phyloP scores from a whole-genome alignment of 352 stramenopile genomes.

The Pythium rhizo-oryzae region DNA sequence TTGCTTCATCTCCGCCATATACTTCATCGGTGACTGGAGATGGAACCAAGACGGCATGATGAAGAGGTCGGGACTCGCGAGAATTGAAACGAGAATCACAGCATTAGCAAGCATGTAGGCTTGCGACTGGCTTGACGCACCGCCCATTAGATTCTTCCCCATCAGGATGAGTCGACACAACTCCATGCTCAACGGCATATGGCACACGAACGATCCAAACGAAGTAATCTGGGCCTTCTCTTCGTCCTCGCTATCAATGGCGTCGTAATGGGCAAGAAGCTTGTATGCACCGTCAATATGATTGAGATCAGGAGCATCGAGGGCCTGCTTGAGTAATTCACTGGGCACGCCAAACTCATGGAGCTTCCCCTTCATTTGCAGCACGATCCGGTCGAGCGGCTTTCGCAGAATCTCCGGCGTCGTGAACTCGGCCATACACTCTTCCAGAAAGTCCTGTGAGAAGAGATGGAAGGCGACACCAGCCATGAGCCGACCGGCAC shows the following conservation, averaged over 20 bases:
- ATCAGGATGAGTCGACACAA: constrained; percentile 78
- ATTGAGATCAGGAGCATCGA: constrained; percentile 66
- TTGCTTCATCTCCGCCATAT: constrained; percentile 78
- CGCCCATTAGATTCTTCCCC: constrained; percentile 32
- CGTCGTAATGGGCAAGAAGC: constrained; percentile 64
- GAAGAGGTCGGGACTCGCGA: constrained; percentile 74
- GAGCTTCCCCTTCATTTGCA: constrained; percentile 78
- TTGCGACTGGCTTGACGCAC: constrained; percentile 3
- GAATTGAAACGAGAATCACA: constrained; percentile 68
- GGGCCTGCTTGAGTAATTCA: constrained; percentile 60
- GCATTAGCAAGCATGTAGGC: constrained; percentile 40
- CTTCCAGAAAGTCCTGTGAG: constrained; percentile 58
- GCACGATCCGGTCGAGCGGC: constrained; percentile 76
- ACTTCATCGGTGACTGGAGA: constrained; percentile 54
- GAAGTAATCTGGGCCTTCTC: constrained; percentile 59
- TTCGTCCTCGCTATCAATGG: constrained; percentile 66
- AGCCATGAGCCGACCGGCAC: constrained; percentile 93
- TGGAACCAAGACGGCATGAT: constrained; percentile 85
- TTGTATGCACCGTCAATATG: constrained; percentile 84
- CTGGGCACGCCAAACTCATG: constrained; percentile 73
- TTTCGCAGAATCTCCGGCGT: constrained; percentile 84
- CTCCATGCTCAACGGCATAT: constrained; percentile 76
- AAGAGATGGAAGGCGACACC: constrained; percentile 93
- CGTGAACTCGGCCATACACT: constrained; percentile 81
- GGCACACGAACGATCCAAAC: constrained; percentile 81